Conservation (phyloP, 139 green algal genomes). For the Closterium sp. region DNA sequence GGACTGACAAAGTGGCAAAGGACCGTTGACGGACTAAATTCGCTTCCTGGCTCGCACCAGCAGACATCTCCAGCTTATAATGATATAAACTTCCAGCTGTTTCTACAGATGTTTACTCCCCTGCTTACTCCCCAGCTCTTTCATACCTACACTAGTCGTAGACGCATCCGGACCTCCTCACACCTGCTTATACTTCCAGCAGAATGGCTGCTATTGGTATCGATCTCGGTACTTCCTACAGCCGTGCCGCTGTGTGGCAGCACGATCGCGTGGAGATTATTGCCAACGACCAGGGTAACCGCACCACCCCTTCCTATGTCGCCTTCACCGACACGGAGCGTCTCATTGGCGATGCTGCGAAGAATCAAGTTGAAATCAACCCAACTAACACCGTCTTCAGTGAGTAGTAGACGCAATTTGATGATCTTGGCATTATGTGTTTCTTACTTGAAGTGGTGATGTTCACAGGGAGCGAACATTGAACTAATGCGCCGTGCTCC, state of each 20-base stretch:
- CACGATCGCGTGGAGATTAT: conserved; percentile 72
- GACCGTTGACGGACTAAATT: neutral
- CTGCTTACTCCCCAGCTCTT: too few relatives aligned
- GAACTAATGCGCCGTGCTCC: too few relatives aligned
- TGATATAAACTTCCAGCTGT: too few relatives aligned
- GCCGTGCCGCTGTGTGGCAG: conserved; percentile 84
- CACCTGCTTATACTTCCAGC: neutral
- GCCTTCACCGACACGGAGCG: conserved; percentile 66
- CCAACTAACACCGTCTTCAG: neutral
- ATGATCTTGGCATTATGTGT: too few relatives aligned
- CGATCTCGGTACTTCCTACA: conserved; percentile 57
- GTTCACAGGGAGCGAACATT: neutral
- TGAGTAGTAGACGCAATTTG: neutral
- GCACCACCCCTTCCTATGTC: conserved; percentile 92
- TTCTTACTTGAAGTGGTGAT: too few relatives aligned
- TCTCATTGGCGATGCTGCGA: conserved; percentile 49
- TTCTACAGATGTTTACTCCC: too few relatives aligned
- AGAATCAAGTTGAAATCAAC: conserved; percentile 82
- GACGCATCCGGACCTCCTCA: too few relatives aligned
- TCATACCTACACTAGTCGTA: too few relatives aligned
- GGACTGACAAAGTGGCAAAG: neutral
- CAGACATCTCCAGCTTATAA: neutral
- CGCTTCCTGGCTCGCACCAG: neutral
- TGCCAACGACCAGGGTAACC: conserved; percentile 76
- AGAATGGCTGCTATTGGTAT: conserved; percentile 46